These are phyloP conservation scores for Eremothecium cymbalariae DNA, from an alignment of 1,139 yeast species.

Conservation along the genomic window DNA sequence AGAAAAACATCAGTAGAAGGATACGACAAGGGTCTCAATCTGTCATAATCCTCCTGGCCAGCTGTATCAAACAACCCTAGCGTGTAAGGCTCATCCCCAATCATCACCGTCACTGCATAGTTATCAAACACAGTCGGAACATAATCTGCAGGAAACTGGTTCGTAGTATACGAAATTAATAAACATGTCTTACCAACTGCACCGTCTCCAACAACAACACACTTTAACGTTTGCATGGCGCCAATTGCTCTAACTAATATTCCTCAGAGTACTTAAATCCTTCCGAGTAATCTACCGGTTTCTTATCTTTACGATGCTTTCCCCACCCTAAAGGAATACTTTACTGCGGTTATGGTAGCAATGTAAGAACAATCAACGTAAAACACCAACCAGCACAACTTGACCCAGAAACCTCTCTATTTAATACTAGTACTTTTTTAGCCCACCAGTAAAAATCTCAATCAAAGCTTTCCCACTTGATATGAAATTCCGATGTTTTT, in stretches of 20 bases:
- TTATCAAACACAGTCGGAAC: constrained; percentile 92
- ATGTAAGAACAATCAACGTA: no score
- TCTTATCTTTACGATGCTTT: no score
- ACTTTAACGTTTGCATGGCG: constrained; percentile 77
- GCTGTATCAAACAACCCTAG: constrained; percentile 96
- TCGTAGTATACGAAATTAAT: constrained; percentile 81
- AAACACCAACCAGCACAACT: no score
- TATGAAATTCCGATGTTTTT: no score
- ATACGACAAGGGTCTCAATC: constrained; percentile 90
- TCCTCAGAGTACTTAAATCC: no score
- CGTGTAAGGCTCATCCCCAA: constrained; percentile 96
- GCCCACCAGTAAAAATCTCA: no score
- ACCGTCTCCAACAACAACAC: constrained; percentile 98
- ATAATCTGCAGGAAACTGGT: constrained; percentile 81
- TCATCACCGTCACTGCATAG: constrained; percentile 96
- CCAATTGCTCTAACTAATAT: constrained; percentile 4
- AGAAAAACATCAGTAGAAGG: constrained; percentile 95
- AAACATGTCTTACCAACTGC: constrained; percentile 93
- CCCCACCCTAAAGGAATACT: no score
- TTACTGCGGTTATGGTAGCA: no score
- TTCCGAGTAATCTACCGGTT: no score
- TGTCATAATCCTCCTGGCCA: constrained; percentile 97
- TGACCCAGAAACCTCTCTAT: no score
- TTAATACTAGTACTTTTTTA: no score
- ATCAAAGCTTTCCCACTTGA: no score